Evolutionary conservation across 2,329 filamentous ascomycete species (phyloP).

Genomic region (Penicillium italicum): DNA sequence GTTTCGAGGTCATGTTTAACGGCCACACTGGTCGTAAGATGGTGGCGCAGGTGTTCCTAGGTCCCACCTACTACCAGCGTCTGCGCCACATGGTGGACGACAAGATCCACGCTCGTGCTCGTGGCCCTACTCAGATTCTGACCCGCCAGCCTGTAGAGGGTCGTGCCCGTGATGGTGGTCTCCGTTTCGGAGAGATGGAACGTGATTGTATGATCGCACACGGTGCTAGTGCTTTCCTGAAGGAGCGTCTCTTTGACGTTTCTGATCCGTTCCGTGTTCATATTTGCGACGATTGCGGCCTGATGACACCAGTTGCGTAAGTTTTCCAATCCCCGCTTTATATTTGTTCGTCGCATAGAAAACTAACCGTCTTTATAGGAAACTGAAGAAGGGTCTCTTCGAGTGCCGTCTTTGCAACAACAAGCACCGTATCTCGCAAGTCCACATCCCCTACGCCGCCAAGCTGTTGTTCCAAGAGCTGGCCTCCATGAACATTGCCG

Average conservation of each 20-base stretch:
- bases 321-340: conserved; percentile 43
- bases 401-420: conserved; percentile 98
- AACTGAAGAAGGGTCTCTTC: conserved; percentile 91
- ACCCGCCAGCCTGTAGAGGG: conserved; percentile 96
- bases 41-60: conserved; percentile 91
- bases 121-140: conserved; percentile 94
- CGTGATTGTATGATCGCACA: conserved; percentile 99
- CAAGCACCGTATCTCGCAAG: conserved; percentile 97
- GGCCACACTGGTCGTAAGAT: conserved; percentile 94
- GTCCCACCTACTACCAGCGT: conserved; percentile 97
- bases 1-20: conserved; percentile 98
- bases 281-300: conserved; percentile 95
- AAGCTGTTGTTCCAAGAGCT: conserved; percentile 98
- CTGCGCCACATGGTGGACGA: conserved; percentile 99
- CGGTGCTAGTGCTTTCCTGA: conserved; percentile 92
- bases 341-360: not conserved
- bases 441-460: conserved; percentile 95
- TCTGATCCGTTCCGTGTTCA: conserved; percentile 97
- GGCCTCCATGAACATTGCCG: conserved; percentile 96
- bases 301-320: conserved; percentile 99
- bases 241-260: conserved; percentile 95
- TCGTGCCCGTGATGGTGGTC: conserved; percentile 94
- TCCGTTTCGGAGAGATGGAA: conserved; percentile 99
- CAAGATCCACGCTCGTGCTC: conserved; percentile 98
- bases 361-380: conserved; percentile 50